A percentile compares a stretch with the other conserved stretches of the same genome.
phyloP scores from a whole-genome alignment of 176 grass and related monocot genomes.

The Chrysopogon serrulatus region DNA sequence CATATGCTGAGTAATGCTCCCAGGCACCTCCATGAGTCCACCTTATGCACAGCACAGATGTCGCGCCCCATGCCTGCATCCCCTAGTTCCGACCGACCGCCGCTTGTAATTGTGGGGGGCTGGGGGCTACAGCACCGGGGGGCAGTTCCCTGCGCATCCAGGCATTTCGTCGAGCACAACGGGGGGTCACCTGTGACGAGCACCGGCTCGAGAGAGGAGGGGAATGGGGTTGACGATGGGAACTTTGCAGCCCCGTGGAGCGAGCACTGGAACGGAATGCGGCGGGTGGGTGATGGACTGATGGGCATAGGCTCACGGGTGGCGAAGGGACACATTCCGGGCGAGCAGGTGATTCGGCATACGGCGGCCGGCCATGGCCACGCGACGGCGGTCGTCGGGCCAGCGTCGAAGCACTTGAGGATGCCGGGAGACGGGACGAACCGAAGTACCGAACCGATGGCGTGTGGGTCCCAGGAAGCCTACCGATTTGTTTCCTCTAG shows the following conservation, averaged over 20 bases:
- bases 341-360: background rate
- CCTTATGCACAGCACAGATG: background rate
- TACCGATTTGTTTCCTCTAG: too few species aligned
- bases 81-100: background rate
- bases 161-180: conserved; percentile 1
- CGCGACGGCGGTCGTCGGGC: background rate
- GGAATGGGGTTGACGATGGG: background rate
- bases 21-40: background rate
- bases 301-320: background rate
- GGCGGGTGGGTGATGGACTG: background rate
- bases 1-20: background rate
- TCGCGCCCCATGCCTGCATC: background rate
- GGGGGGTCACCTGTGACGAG: background rate
- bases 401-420: too few species aligned
- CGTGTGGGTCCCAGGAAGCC: too few species aligned
- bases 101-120: too few species aligned
- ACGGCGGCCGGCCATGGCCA: background rate
- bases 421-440: too few species aligned
- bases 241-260: background rate
- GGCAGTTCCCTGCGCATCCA: background rate
- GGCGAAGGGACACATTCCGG: background rate
- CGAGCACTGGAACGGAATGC: too few species aligned
- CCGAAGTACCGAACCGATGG: too few species aligned
- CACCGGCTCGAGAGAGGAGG: background rate
- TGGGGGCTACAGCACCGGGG: background rate